Percentiles rank a stretch among this genome's conserved stretches.
Evolutionary conservation across 2,329 filamentous ascomycete genomes (phyloP).

Genomic region (Penicillium sp.): DNA sequence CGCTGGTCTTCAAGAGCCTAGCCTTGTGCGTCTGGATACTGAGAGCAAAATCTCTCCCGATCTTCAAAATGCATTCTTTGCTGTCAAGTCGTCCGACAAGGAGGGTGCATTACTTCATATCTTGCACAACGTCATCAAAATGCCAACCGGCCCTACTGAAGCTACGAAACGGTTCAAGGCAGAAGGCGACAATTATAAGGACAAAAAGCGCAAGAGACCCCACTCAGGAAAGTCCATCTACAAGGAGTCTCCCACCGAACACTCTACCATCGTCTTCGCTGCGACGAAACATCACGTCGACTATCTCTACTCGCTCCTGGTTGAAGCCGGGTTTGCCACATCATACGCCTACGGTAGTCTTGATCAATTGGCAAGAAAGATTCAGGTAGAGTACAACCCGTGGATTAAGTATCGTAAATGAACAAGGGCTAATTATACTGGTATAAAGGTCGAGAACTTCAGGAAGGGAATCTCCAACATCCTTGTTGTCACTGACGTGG

Average conservation of each 20-base stretch:
- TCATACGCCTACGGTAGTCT: slow-evolving; percentile 94
- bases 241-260: slow-evolving; percentile 75
- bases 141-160: slow-evolving; percentile 71
- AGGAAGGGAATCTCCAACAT: slow-evolving; percentile 82
- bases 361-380: slow-evolving; percentile 89
- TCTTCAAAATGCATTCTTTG: slow-evolving; percentile 93
- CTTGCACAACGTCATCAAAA: slow-evolving; percentile 87
- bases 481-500: slow-evolving; percentile 93
- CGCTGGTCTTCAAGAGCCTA: slow-evolving; percentile 89
- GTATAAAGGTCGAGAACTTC: slow-evolving; percentile 74
- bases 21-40: slow-evolving; percentile 84
- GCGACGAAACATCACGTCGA: slow-evolving; percentile 98
- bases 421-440: not conserved
- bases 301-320: slow-evolving; percentile 82
- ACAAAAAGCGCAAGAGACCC: slow-evolving; percentile 53
- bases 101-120: slow-evolving; percentile 90
- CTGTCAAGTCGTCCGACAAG: slow-evolving; percentile 88
- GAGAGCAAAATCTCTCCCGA: slow-evolving; percentile 97
- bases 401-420: not conserved
- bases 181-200: slow-evolving; percentile 51
- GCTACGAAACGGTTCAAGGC: slow-evolving; percentile 51
- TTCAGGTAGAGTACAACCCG: slow-evolving; percentile 55
- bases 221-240: slow-evolving; percentile 55
- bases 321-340: slow-evolving; percentile 78
- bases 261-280: slow-evolving; percentile 93